Evolutionary conservation across 78 protist species (phyloP).

Genomic region (Polysphondylium violaceum): DNA sequence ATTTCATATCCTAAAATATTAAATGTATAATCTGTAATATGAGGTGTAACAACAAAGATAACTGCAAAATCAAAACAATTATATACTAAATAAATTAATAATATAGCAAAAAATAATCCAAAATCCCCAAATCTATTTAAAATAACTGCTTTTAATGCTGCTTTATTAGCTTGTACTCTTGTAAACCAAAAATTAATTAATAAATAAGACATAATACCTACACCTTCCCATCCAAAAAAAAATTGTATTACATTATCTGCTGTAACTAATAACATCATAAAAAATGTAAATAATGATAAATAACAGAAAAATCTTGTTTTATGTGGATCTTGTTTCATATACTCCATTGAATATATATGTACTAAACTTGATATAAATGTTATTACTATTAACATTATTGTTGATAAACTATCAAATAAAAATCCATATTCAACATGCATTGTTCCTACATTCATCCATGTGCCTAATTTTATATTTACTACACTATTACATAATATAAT

Average conservation of each 20-base stretch:
- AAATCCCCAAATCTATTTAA: conserved; percentile 62
- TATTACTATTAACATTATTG: conserved; percentile 24
- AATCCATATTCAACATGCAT: not conserved
- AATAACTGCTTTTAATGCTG: conserved; percentile 58
- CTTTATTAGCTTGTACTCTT: conserved; percentile 50
- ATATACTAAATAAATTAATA: not conserved
- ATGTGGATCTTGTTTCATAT: conserved; percentile 39
- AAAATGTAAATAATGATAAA: conserved; percentile 26
- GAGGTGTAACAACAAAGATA: conserved; percentile 22
- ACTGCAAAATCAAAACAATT: conserved; percentile 22
- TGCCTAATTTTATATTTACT: conserved; percentile 5
- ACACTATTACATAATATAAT: conserved; percentile 20
- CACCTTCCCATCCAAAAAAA: conserved; percentile 61
- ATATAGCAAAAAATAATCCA: conserved; percentile 38
- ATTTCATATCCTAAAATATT: conserved; percentile 1
- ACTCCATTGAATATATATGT: conserved; percentile 16
- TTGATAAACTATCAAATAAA: conserved; percentile 51
- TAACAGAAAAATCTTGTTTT: conserved; percentile 8
- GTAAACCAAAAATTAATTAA: conserved; percentile 64
- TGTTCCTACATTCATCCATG: conserved; percentile 4
- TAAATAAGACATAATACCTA: conserved; percentile 36
- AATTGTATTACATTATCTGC: conserved; percentile 26
- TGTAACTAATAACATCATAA: conserved; percentile 25
- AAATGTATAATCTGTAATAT: not conserved
- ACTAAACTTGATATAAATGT: conserved; percentile 26